These are phyloP conservation scores for Pythium phragmitis DNA, from an alignment of 352 stramenopile genomes.

Conservation along the genomic window DNA sequence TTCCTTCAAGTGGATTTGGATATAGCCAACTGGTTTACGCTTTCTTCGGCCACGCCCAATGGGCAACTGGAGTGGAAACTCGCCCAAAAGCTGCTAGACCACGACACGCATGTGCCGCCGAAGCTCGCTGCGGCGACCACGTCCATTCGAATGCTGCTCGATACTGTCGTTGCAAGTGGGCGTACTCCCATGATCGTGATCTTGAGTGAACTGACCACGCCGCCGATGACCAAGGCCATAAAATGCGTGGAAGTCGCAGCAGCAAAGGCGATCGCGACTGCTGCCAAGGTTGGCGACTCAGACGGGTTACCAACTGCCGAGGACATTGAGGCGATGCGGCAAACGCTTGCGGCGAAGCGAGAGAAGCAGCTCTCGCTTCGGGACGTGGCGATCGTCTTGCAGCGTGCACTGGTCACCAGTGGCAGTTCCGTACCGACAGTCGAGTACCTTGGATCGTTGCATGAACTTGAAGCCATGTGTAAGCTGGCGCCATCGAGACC, in stretches of 20 bases:
- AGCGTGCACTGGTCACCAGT: conserved; percentile 28
- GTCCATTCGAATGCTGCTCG: conserved; percentile 31
- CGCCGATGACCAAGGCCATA: conserved; percentile 48
- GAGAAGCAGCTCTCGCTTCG: conserved; percentile 32
- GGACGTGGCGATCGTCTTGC: conserved; percentile 32
- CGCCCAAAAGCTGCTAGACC: conserved; percentile 40
- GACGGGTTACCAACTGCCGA: conserved; percentile 15
- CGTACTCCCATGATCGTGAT: conserved; percentile 36
- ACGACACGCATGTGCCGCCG: conserved; percentile 40
- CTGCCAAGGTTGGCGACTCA: neutral
- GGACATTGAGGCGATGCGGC: conserved; percentile 22
- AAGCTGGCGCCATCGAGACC: neutral
- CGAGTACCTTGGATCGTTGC: conserved; percentile 35
- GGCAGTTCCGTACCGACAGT: conserved; percentile 4
- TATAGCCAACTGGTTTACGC: conserved; percentile 63
- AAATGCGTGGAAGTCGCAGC: conserved; percentile 29
- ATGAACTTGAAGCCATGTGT: conserved; percentile 11
- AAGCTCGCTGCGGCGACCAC: conserved; percentile 33
- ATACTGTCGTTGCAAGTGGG: neutral
- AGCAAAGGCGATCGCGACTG: neutral
- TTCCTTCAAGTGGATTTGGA: conserved; percentile 71
- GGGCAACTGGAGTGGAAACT: conserved; percentile 40
- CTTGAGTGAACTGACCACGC: conserved; percentile 46
- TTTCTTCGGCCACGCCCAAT: conserved; percentile 20
- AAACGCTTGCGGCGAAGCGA: conserved; percentile 12